phyloP scores from a whole-genome alignment of 2,329 filamentous ascomycete species.

The Teratosphaeria nubilosa region DNA sequence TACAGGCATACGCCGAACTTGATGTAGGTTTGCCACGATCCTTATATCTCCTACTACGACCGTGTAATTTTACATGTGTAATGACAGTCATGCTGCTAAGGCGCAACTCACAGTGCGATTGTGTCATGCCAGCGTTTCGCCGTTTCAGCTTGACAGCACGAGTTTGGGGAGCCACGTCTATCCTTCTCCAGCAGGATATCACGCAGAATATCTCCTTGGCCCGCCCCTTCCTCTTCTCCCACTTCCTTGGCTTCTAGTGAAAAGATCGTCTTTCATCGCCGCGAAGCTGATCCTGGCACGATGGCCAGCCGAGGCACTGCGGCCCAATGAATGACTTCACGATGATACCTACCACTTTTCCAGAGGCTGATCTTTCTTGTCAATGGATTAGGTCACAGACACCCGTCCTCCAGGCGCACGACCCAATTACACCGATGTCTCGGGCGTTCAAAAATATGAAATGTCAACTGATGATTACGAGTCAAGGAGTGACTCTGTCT shows the following conservation, averaged over 20 bases:
- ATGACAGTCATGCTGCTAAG: background rate
- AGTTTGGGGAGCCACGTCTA: background rate
- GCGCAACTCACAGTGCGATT: background rate
- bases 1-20: slow-evolving; percentile 68
- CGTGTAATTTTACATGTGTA: background rate
- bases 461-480: slow-evolving; percentile 83
- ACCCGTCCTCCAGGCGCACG: slow-evolving; percentile 64
- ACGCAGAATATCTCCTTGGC: background rate
- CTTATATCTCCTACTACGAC: background rate
- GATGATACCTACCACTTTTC: background rate
- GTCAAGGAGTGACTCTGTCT: slow-evolving; percentile 73
- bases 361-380: slow-evolving; percentile 1
- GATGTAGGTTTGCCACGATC: slow-evolving; percentile 50
- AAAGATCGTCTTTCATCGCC: background rate
- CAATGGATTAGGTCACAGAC: slow-evolving; percentile 56
- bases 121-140: background rate
- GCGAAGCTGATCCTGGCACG: background rate
- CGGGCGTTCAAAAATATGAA: slow-evolving; percentile 76
- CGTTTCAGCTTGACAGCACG: background rate
- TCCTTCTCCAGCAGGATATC: background rate
- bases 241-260: background rate
- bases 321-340: background rate
- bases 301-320: background rate
- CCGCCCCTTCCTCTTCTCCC: background rate
- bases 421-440: slow-evolving; percentile 71